Conservation (phyloP, 2,329 filamentous ascomycete genomes). For the Xylariaceae sp. region DNA sequence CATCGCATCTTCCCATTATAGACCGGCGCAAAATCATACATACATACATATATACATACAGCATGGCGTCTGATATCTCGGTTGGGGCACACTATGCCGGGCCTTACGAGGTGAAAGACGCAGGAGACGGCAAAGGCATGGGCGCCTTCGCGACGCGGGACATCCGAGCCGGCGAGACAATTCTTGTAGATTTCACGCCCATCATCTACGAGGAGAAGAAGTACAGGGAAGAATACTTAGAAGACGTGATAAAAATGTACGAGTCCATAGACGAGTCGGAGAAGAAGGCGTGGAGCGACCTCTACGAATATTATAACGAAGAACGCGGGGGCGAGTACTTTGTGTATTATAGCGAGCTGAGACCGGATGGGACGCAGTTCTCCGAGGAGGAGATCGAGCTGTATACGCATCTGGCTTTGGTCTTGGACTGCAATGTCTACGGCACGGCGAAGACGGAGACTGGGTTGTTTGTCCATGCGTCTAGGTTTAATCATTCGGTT, state of each 20-base stretch:
- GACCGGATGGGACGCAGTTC: background rate
- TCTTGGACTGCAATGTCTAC: background rate
- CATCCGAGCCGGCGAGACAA: conserved; percentile 18
- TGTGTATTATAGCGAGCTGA: too few species aligned
- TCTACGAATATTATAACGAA: too few species aligned
- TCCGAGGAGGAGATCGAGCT: background rate
- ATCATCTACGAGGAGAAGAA: background rate
- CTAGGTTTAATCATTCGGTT: conserved; percentile 25
- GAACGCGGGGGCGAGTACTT: too few species aligned
- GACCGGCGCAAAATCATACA: background rate
- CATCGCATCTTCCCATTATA: background rate
- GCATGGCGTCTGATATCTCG: conserved; percentile 2
- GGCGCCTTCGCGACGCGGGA: conserved; percentile 26
- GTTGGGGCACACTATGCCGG: background rate
- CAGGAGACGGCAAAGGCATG: conserved; percentile 3
- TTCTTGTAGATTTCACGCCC: conserved; percentile 8
- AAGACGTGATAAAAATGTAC: conserved; percentile 2
- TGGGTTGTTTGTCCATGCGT: conserved; percentile 11
- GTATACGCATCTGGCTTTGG: background rate
- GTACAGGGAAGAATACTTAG: background rate
- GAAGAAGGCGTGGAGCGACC: background rate
- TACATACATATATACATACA: background rate
- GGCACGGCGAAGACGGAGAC: background rate
- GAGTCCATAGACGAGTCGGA: background rate
- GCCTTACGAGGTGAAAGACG: conserved; percentile 10